Evolutionary conservation across 805 yeast genomes (phyloP).

Genomic region (Wickerhamomyces queroliae): DNA sequence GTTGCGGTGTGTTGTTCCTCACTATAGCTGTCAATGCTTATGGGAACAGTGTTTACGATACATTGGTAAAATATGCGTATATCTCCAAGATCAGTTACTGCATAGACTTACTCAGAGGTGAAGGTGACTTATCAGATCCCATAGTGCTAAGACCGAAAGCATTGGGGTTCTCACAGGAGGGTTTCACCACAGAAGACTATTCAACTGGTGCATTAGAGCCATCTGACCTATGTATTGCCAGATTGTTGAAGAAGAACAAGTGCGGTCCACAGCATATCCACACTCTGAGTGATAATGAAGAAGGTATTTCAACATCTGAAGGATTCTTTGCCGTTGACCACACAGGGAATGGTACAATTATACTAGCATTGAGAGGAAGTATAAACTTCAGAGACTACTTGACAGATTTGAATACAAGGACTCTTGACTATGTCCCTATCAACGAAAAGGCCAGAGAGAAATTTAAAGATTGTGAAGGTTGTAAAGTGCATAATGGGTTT

Average conservation of each 20-base stretch:
- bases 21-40: too few relatives aligned
- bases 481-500: conserved; percentile 64
- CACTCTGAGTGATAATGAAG: conserved; percentile 1
- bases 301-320: conserved; percentile 1
- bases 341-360: conserved; percentile 31
- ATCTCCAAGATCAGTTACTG: conserved; percentile 17
- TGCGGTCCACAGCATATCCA: background rate
- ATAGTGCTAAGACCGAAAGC: conserved; percentile 11
- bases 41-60: conserved; percentile 11
- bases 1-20: too few relatives aligned
- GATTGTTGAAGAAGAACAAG: background rate
- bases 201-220: background rate
- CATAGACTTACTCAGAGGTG: conserved; percentile 8
- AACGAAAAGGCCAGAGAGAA: conserved; percentile 7
- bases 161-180: conserved; percentile 7
- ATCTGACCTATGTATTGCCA: conserved; percentile 8
- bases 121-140: conserved; percentile 9
- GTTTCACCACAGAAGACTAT: conserved; percentile 5
- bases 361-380: conserved; percentile 60
- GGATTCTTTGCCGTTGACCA: conserved; percentile 55
- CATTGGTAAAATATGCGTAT: conserved; percentile 13
- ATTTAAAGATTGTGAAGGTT: conserved; percentile 35
- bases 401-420: conserved; percentile 42
- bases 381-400: conserved; percentile 53
- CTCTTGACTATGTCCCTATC: conserved; percentile 17